Evolutionary conservation across 2,329 filamentous ascomycete species (phyloP), one percentile per base, ranked within the genome.

Genomic region (Pyrenochaeta sp.): DNA sequence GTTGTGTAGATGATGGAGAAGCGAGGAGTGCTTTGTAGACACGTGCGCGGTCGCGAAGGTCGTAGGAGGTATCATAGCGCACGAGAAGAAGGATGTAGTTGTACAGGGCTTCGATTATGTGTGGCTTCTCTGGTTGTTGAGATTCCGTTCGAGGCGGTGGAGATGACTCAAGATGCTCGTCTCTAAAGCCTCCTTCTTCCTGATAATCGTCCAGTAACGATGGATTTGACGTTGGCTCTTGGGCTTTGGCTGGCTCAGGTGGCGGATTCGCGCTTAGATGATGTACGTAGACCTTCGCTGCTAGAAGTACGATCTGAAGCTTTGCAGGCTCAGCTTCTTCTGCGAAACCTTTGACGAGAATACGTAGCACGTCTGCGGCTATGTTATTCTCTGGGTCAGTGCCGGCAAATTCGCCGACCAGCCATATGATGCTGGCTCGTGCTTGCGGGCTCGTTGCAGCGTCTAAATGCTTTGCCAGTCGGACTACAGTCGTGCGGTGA

Each of bases 251-350:
- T 57, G 78, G 57, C 49, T 72, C 58, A 23, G 73, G 61, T n/a
- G 70, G 77, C 63, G 63, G 78, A 68, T 85, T 82, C 55, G 85
- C 83, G 68, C 92, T 92, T 33, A 98, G 77, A 70, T 96, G 87
- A 67, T 98, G 92, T 14, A 98, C 83, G 71, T 98, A 98, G 1
- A 98, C 92, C 71, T 98, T 98, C n/a, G 95, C 94, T 6, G 91
- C 95, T 2, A 99, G 83, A 0, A 99, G 82, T 14, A 99, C 83
- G 60, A 98, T 96, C 74, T 99, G 95, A 53, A 92, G 84, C 74
- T 96, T 97, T 11, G 92, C 92, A 23, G 88, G 82, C 71, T 97
- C 92, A 1, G 88, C 87, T 77, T 99, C 95, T 56, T 88, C 87
- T 1, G 87, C 82, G 69, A 98, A 99, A 15, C 88, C 89, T 73